phyloP scores from a whole-genome alignment of 768 basidiomycete species.

The Boletus patriciae region DNA sequence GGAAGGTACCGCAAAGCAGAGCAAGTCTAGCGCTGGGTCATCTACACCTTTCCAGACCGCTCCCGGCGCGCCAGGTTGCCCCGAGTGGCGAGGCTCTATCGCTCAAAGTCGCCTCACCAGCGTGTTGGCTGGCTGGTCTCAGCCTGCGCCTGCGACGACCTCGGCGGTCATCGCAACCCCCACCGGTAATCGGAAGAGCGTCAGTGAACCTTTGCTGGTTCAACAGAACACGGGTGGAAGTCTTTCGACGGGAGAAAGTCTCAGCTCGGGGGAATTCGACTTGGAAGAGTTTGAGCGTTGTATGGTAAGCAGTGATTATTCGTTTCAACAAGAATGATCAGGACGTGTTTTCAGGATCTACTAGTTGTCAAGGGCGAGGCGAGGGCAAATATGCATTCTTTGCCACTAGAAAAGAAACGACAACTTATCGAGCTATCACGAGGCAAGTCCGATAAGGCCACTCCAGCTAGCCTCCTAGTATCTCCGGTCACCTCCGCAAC shows the following conservation, averaged over 20 bases:
- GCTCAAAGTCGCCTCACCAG: slow-evolving; percentile 62
- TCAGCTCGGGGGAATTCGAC: slow-evolving; percentile 36
- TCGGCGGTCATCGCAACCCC: slow-evolving; percentile 29
- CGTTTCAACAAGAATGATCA: slow-evolving; percentile 3
- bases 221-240: slow-evolving; percentile 44
- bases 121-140: slow-evolving; percentile 67
- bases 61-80: slow-evolving; percentile 29
- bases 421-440: slow-evolving; percentile 62
- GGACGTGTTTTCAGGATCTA: slow-evolving; percentile 51
- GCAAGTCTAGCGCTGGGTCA: slow-evolving; percentile 32
- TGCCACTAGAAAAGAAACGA: slow-evolving; percentile 63
- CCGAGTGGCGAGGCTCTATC: slow-evolving; percentile 54
- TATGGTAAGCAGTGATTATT: slow-evolving; percentile 49
- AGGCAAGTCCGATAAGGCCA: slow-evolving; percentile 33
- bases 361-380: slow-evolving; percentile 72
- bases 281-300: slow-evolving; percentile 60
- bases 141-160: slow-evolving; percentile 42
- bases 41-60: slow-evolving; percentile 18
- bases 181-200: slow-evolving; percentile 52
- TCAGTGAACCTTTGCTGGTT: slow-evolving; percentile 70
- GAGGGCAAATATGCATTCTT: slow-evolving; percentile 58
- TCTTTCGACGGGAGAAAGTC: slow-evolving; percentile 30
- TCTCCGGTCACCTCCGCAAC: slow-evolving; percentile 46
- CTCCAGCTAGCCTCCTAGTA: slow-evolving; percentile 28
- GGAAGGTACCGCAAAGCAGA: slow-evolving; percentile 65